These are phyloP conservation scores for Strobilomyces echinocephalus DNA, from an alignment of 768 basidiomycete genomes.

Conservation along the genomic window DNA sequence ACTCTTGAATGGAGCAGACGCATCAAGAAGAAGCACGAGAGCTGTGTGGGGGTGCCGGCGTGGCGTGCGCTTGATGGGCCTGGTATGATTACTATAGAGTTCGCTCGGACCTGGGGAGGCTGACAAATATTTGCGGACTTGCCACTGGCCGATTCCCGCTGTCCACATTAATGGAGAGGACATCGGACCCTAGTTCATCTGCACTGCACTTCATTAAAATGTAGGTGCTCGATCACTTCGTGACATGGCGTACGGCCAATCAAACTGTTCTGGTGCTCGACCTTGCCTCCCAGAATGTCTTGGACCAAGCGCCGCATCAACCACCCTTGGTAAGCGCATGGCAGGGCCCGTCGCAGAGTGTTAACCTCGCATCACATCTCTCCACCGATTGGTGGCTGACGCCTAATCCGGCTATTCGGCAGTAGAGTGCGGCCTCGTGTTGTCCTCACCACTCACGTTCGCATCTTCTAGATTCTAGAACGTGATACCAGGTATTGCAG, in stretches of 20 bases:
- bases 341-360: conserved; percentile 13
- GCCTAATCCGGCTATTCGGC: conserved; percentile 15
- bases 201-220: conserved; percentile 18
- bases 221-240: conserved; percentile 15
- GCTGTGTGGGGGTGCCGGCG: conserved; percentile 12
- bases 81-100: conserved; percentile 12
- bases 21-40: too few species aligned
- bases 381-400: conserved; percentile 11
- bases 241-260: conserved; percentile 10
- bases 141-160: conserved; percentile 10
- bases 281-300: conserved; percentile 10
- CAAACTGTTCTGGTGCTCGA: conserved; percentile 3
- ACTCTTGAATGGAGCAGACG: conserved; percentile 2
- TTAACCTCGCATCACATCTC: conserved; percentile 12
- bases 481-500: conserved; percentile 9
- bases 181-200: conserved; percentile 19
- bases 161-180: conserved; percentile 17
- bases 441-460: conserved; percentile 25
- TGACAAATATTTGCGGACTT: conserved; percentile 23
- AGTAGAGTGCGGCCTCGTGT: conserved; percentile 25
- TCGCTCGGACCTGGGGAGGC: conserved; percentile 3
- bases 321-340: conserved; percentile 10
- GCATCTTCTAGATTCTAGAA: conserved; percentile 21
- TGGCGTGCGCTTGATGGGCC: conserved; percentile 14
- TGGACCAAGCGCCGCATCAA: conserved; percentile 5